Evolutionary conservation across 345 rosid genomes (phyloP).

Genomic region (Passiflora organensis): DNA sequence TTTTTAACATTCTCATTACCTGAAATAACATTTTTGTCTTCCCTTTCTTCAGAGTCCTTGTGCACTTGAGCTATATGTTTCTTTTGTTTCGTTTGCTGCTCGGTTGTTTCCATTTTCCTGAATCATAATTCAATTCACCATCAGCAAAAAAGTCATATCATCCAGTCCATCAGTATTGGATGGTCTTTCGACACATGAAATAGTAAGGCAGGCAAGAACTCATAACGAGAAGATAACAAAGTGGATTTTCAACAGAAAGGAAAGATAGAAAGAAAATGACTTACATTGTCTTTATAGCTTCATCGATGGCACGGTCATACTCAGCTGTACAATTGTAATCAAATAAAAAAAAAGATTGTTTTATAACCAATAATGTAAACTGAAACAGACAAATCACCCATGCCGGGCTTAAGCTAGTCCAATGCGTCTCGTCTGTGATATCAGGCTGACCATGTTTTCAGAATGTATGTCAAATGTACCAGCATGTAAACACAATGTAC

Average conservation of each 20-base stretch:
- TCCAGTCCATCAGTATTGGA: too few relatives aligned
- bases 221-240: too few relatives aligned
- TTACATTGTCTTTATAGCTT: constrained; percentile 69
- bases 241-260: not conserved
- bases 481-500: too few relatives aligned
- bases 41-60: constrained; percentile 18
- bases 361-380: not conserved
- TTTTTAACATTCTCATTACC: not conserved
- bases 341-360: constrained; percentile 8
- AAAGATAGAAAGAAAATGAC: constrained; percentile 20
- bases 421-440: too few relatives aligned
- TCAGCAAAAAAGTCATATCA: constrained; percentile 1
- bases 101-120: constrained; percentile 34
- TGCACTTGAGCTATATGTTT: constrained; percentile 19
- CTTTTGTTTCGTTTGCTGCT: constrained; percentile 20
- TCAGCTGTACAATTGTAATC: constrained; percentile 47
- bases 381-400: not conserved
- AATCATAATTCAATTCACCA: constrained; percentile 12
- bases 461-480: too few relatives aligned
- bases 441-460: too few relatives aligned
- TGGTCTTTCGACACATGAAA: too few relatives aligned
- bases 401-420: too few relatives aligned
- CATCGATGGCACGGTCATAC: constrained; percentile 61
- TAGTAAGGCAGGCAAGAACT: too few relatives aligned
- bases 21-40: constrained; percentile 4